Conservation (phyloP, 2,329 filamentous ascomycete genomes). For the Fonsecaea pedrosoi region DNA sequence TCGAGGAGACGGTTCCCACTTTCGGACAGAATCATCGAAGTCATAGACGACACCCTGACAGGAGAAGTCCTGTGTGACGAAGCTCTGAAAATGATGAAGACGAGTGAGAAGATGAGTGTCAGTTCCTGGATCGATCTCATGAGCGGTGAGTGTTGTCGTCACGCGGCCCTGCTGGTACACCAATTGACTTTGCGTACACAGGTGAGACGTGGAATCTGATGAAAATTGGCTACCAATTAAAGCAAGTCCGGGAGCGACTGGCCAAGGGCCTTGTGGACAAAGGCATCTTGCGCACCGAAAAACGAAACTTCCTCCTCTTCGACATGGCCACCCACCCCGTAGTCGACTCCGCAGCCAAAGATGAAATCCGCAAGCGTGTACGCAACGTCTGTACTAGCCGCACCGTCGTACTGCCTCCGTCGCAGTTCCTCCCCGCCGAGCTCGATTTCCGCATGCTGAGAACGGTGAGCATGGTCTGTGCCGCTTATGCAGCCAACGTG, state of each 20-base stretch:
- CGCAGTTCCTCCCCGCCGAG: conserved; percentile 89
- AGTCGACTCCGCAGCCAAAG: conserved; percentile 93
- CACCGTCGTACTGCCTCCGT: conserved; percentile 85
- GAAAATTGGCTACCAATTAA: conserved; percentile 99
- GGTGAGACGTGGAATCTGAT: conserved; percentile 99
- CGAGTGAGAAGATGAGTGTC: conserved; percentile 99
- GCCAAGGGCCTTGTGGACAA: conserved; percentile 98
- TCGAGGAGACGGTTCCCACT: conserved; percentile 89
- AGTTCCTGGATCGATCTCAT: conserved; percentile 98
- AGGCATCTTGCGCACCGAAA: conserved; percentile 96
- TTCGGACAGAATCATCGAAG: conserved; percentile 92
- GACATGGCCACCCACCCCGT: conserved; percentile 99
- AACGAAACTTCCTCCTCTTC: conserved; percentile 98
- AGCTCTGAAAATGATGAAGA: conserved; percentile 99
- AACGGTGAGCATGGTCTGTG: conserved; percentile 95
- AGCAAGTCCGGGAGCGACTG: conserved; percentile 96
- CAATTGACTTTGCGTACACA: conserved; percentile 48
- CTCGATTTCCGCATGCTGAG: conserved; percentile 92
- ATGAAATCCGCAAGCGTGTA: conserved; percentile 92
- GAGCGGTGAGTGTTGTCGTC: conserved; percentile 72
- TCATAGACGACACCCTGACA: conserved; percentile 93
- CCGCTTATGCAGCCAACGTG: conserved; percentile 96
- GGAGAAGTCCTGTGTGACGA: conserved; percentile 97
- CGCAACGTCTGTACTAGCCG: conserved; percentile 91
- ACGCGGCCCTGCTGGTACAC: neutral